Percentiles rank a stretch among this genome's conserved stretches.
Evolutionary conservation across 2,329 filamentous ascomycete genomes (phyloP).

Genomic region (Xylariaceae sp.): DNA sequence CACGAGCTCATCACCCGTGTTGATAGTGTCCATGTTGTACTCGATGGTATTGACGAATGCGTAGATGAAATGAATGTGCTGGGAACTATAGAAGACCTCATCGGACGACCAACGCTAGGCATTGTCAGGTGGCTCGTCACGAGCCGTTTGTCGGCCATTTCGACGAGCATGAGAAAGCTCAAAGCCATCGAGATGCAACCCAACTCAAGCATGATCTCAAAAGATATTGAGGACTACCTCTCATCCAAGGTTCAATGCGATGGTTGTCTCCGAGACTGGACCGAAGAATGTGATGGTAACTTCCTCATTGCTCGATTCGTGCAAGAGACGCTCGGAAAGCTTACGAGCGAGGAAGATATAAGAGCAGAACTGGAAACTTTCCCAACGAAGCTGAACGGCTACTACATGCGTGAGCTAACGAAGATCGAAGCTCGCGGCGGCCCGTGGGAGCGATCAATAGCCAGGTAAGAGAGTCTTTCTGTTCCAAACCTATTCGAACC

Average conservation of each 20-base stretch:
- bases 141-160: constrained; percentile 8
- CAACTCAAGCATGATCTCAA: background rate
- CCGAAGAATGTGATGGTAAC: constrained; percentile 10
- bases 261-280: constrained; percentile 2
- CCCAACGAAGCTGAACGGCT: constrained; percentile 10
- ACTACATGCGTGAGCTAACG: constrained; percentile 9
- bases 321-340: constrained; percentile 9
- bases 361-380: constrained; percentile 7
- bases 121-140: constrained; percentile 10
- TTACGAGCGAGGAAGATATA: constrained; percentile 11
- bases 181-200: constrained; percentile 11
- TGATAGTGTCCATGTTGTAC: constrained; percentile 7
- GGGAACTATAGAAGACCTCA: constrained; percentile 1
- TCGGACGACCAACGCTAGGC: constrained; percentile 6
- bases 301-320: constrained; percentile 13
- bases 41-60: constrained; percentile 15
- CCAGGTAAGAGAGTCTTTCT: constrained; percentile 7
- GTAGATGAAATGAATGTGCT: constrained; percentile 8
- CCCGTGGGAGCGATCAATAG: constrained; percentile 9
- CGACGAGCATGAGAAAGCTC: constrained; percentile 5
- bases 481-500: background rate
- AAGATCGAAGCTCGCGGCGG: constrained; percentile 5
- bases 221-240: constrained; percentile 11
- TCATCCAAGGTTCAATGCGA: constrained; percentile 4
- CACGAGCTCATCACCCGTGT: constrained; percentile 12